Conservation (phyloP, 345 rosid species). For the Theobroma cacao region DNA sequence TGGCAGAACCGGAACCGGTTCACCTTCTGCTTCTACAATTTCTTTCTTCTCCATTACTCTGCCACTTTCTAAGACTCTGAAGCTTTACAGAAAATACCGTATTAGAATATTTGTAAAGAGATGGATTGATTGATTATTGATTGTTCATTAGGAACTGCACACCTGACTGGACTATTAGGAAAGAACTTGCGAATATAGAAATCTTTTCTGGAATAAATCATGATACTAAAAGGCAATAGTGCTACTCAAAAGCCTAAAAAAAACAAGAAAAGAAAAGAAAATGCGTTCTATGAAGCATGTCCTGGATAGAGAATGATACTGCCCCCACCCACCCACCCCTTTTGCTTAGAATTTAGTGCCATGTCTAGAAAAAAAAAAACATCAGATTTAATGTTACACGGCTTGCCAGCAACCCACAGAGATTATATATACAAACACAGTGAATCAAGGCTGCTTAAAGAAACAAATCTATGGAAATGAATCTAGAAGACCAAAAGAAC, state of each 20-base stretch:
- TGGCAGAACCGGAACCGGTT: slow-evolving; percentile 28
- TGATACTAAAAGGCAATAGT: background rate
- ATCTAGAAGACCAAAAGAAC: background rate
- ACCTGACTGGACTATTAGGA: background rate
- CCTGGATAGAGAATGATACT: background rate
- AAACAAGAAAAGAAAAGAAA: background rate
- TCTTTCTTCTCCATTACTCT: slow-evolving; percentile 40
- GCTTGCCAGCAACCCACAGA: background rate
- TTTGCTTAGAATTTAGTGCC: background rate
- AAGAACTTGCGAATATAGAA: background rate
- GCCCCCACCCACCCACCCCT: background rate
- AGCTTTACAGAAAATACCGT: background rate
- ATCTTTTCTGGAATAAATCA: background rate
- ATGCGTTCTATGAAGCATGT: background rate
- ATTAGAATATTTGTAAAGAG: background rate
- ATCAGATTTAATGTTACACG: background rate
- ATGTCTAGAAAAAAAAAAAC: background rate
- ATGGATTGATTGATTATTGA: background rate
- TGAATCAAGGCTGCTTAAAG: background rate
- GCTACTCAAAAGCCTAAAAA: background rate
- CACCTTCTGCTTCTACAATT: slow-evolving; percentile 23
- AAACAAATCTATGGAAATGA: background rate
- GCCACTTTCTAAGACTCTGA: slow-evolving; percentile 6
- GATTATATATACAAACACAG: slow-evolving; percentile 3
- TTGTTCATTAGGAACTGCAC: background rate